Evolutionary conservation across 2,329 filamentous ascomycete species (phyloP), one percentile per base, ranked within the genome.

Genomic region (Phyllachora maydis): DNA sequence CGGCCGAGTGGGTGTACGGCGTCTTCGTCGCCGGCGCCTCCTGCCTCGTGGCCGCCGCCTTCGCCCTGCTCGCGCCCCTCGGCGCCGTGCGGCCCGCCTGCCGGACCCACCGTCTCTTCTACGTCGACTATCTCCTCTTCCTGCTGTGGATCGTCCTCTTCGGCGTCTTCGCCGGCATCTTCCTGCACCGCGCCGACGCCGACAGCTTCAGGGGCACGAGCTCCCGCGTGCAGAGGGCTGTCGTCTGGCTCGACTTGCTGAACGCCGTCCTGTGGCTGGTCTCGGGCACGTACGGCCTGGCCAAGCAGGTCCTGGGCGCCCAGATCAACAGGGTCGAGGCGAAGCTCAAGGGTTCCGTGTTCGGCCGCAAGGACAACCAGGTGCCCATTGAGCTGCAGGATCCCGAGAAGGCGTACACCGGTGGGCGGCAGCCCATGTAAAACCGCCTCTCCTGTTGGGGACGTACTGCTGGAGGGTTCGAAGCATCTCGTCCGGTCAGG

Each of bases 161-260:
- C 39, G 75, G 72, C 14, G 59, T 75, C 28, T 81, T 82, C 34
- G 75, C 67, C 9, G 62, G 56, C 29, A 66, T 78, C 49, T 82
- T 73, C 46, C 64, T 81, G 28, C 43, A 55, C 16, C 56, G 63
- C 23, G 45, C 66, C 30, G 56, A 56, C 26, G 48, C 52, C 16
- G 52, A 65, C 26, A 36, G 43, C 19, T 57, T 55, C 41, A 46
- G 57, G 39, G 52, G 50, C 15, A 43, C 40, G 21, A 52, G 41
- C 30, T 52, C 50, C 0, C 30, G 38, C 4, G 24, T 40, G 5
- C 81, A 81, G 75, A 72, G 74, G 47, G 55, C 62, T 30, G 71
- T 72, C 3, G 72, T 77, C 3, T 81, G 72, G 69, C 46, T 81
- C 14, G 71, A 79, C 39, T 40, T 81, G 14, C 52, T 66, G 16